Conservation (phyloP, 768 basidiomycete genomes). For the Amyloporia xantha region DNA sequence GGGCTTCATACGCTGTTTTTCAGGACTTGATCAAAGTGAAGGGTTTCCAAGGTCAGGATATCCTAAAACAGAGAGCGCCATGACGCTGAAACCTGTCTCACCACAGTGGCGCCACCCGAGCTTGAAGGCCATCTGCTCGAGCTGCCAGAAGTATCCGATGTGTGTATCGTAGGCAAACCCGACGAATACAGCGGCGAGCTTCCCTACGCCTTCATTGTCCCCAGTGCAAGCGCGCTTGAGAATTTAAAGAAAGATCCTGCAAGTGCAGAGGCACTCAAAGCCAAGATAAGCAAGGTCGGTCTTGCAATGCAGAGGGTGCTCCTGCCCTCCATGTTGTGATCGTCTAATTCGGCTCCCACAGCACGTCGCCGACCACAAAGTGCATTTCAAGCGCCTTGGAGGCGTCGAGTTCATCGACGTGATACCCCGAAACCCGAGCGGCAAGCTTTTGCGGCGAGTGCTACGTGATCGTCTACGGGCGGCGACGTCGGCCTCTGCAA, state of each 20-base stretch:
- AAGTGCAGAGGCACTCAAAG: conserved; percentile 35
- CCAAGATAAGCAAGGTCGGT: conserved; percentile 49
- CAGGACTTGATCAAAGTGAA: conserved; percentile 71
- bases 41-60: conserved; percentile 34
- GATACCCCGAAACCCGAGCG: conserved; percentile 29
- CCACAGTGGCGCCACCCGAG: conserved; percentile 29
- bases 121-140: conserved; percentile 31
- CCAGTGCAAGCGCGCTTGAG: conserved; percentile 32
- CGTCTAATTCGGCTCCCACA: too few species aligned
- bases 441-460: conserved; percentile 26
- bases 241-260: conserved; percentile 27
- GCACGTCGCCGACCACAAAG: conserved; percentile 27
- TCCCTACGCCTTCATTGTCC: conserved; percentile 64
- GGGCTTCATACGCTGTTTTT: background rate
- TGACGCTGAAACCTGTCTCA: too few species aligned
- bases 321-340: too few species aligned
- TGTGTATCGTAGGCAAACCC: conserved; percentile 44
- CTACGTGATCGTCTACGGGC: conserved; percentile 23
- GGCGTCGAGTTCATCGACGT: conserved; percentile 33
- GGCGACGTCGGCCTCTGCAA: conserved; percentile 2
- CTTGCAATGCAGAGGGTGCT: too few species aligned
- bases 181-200: conserved; percentile 76
- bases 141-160: conserved; percentile 39
- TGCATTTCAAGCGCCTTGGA: conserved; percentile 32
- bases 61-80: too few species aligned